Percentiles rank a stretch among this genome's conserved stretches.
Evolutionary conservation across 179 eudicot species (phyloP).

Genomic region (Patellifolia procumbens): DNA sequence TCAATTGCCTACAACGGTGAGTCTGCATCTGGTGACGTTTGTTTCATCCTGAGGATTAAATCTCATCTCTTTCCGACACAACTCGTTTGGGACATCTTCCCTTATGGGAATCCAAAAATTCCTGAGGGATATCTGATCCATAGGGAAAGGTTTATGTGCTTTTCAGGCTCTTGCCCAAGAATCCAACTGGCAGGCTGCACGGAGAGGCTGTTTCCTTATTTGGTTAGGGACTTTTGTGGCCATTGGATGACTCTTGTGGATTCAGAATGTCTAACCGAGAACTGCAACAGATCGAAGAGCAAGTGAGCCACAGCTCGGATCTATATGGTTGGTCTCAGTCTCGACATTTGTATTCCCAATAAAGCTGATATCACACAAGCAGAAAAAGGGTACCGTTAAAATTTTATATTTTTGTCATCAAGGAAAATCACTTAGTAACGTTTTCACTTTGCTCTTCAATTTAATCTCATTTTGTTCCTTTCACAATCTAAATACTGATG

Average conservation of each 20-base stretch:
- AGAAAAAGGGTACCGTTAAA: not conserved
- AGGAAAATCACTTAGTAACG: not conserved
- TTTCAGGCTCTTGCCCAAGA: constrained; percentile 33
- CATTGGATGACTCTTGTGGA: constrained; percentile 55
- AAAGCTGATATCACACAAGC: constrained; percentile 33
- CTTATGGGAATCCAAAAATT: constrained; percentile 22
- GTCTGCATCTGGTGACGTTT: constrained; percentile 33
- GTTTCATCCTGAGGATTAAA: constrained; percentile 30
- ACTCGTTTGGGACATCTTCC: constrained; percentile 24
- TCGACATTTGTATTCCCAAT: constrained; percentile 43
- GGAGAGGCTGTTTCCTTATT: constrained; percentile 30
- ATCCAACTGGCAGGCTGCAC: constrained; percentile 33
- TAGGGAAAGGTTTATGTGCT: constrained; percentile 26
- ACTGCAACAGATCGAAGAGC: constrained; percentile 63
- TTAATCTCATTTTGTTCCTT: not conserved
- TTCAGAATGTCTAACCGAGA: constrained; percentile 41
- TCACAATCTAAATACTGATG: no score
- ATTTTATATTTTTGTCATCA: not conserved
- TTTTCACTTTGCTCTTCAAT: not conserved
- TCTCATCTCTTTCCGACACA: constrained; percentile 24
- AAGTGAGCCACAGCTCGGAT: constrained; percentile 80
- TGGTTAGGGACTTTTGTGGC: constrained; percentile 34
- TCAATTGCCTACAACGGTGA: constrained; percentile 26
- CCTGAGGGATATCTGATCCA: constrained; percentile 31
- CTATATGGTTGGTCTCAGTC: constrained; percentile 75